These are phyloP conservation scores for Castanospermum australe DNA, from an alignment of 306 rosid genomes.

Conservation along the genomic window DNA sequence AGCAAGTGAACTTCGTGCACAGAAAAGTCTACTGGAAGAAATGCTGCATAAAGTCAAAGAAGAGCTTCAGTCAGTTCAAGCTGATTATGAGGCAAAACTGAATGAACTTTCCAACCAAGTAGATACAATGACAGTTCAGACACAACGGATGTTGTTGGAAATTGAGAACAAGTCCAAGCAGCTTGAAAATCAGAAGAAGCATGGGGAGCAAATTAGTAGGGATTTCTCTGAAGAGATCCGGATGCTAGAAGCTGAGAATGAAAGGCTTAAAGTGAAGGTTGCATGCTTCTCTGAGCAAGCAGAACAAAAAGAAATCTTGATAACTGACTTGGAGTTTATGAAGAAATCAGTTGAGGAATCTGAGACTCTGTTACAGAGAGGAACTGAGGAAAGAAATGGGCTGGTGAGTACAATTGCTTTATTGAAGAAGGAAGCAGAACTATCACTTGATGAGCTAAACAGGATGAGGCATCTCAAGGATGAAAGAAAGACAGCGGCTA, in stretches of 20 bases:
- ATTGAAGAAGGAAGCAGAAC: constrained; percentile 66
- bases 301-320: constrained; percentile 45
- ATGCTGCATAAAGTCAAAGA: constrained; percentile 56
- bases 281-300: constrained; percentile 41
- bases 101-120: constrained; percentile 52
- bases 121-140: constrained; percentile 47
- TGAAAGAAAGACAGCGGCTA: constrained; percentile 52
- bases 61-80: constrained; percentile 57
- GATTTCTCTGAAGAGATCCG: constrained; percentile 51
- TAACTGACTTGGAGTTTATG: constrained; percentile 53
- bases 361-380: constrained; percentile 41
- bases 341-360: constrained; percentile 57
- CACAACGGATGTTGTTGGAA: constrained; percentile 56
- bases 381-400: constrained; percentile 58
- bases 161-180: constrained; percentile 56
- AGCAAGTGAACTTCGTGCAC: constrained; percentile 67
- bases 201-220: constrained; percentile 40
- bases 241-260: constrained; percentile 55
- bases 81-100: constrained; percentile 50
- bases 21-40: constrained; percentile 65
- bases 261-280: constrained; percentile 61
- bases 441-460: constrained; percentile 53
- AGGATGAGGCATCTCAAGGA: constrained; percentile 47
- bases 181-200: constrained; percentile 55
- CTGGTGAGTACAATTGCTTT: constrained; percentile 51